Evolutionary conservation across 1,284 basidiomycete species (phyloP), one percentile per base, ranked within the genome.

Genomic region (Sporisorium scitamineum): DNA sequence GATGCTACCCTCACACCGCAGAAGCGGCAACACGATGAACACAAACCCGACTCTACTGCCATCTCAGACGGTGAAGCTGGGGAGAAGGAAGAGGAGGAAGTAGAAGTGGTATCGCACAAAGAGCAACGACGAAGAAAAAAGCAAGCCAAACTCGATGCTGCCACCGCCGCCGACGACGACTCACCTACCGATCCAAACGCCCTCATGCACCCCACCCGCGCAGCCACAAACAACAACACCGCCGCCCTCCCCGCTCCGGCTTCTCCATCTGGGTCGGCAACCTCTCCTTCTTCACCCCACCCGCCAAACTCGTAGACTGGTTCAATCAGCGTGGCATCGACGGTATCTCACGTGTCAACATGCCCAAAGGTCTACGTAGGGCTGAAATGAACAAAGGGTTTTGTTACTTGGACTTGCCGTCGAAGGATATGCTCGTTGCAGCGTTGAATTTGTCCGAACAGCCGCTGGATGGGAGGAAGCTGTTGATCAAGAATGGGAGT

Each of bases 351-450:
- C 82, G 89, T 31, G 86, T 89, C 55, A 87, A 89, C 79, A 86
- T 89, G 85, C 89, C 89, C 5, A 87, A 86, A 71, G 87, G 86
- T 74, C 50, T 59, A 2, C 82, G 87, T 6, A 79, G 84, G 9
- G 85, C 82, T 54, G 87, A 88, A 13, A 82, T 87, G 71, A 89
- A 88, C 85, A 52, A 39, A 3, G 97, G 95, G 39, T 99, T 95
- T 85, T 96, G 95, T 27, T 98, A 98, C 87, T 91, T 97, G 68
- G 96, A 99, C 87, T 95, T 99, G 85, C 90, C 91, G 2, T 91
- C 91, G 1, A 87, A 89, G 1, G 93, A 93, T 32, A 90, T 90
- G 20, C 93, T 95, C 80, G 85, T 86, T 1, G 87, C 89, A 39
- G 95, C 94, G 22, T 91, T 98, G 64, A 88, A 90, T 0, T 87